Evolutionary conservation across 176 grass and related monocot species (phyloP), one percentile per base, ranked within the genome.

Genomic region (Carex pumila): DNA sequence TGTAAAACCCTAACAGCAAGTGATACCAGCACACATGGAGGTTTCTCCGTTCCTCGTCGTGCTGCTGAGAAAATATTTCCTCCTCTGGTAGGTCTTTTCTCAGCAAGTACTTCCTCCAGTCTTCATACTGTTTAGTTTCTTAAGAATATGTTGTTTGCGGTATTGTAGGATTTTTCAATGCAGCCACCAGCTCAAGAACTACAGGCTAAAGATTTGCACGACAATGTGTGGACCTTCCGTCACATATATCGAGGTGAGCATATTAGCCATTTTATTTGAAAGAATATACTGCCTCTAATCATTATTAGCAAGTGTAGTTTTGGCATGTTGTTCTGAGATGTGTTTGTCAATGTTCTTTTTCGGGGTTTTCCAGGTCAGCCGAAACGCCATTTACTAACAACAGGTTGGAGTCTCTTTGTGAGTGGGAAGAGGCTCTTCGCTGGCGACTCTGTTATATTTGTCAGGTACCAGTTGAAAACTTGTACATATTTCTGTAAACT

Each of bases 361-460:
- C 55, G 62, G 61, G 39, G 81, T 85, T 74, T 84, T 89, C 79
- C 87, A 99, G 97, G 97, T 66, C 97, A 99, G 84, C 97, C 97
- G 0, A 99, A 96, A 88, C 87, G 97, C 11, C 97, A 99, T 87
- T 92, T 99, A 78, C 88, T 99, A 70, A 99, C 97, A 6, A 96
- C 97, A 75, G 97, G 97, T 57, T 99, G 97, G 97, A 99, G 97
- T 84, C 85, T 99, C 52, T 99, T 99, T 30, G 90, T 99, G 67
- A 95, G 91, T 37, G 97, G 97, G 76, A 99, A 99, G 81, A 96
- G 90, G 84, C 83, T 99, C 77, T 93, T 94, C 87, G 90, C 90
- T 89, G 97, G 97, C 70, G 97, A 99, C 81, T 96, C 97, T n/a
- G 93, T 99, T 63, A 93, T 99, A 83, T 92, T 99, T 89, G 92